Percentiles rank a stretch among this genome's conserved stretches.
phyloP scores from a whole-genome alignment of 768 basidiomycete species.

The Polyporus arcularius region DNA sequence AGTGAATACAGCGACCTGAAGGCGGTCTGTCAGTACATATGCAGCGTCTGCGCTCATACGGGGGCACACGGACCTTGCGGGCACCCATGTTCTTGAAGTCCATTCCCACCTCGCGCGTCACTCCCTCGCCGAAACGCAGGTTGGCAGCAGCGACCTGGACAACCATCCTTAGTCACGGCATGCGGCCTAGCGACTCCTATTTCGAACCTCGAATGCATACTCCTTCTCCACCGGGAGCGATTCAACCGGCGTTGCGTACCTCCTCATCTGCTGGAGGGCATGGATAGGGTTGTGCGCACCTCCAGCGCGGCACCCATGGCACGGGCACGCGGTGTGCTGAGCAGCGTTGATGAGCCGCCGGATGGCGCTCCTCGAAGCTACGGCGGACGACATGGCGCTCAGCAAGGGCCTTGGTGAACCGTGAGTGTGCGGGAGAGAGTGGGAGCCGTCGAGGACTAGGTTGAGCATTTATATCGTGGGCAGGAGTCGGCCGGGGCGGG shows the following conservation, averaged over 20 bases:
- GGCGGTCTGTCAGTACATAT: neutral
- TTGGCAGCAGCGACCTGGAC: conserved; percentile 81
- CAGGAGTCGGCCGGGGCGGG: conserved; percentile 12
- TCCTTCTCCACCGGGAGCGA: conserved; percentile 63
- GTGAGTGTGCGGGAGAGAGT: conserved; percentile 7
- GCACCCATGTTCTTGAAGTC: conserved; percentile 94
- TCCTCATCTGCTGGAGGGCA: conserved; percentile 64
- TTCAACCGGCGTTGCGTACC: conserved; percentile 77
- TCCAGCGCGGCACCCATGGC: conserved; percentile 63
- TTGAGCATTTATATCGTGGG: conserved; percentile 20
- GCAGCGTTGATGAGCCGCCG: conserved; percentile 74
- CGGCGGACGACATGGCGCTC: conserved; percentile 27
- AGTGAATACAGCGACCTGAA: conserved; percentile 90
- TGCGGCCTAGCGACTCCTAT: neutral
- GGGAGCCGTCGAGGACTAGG: neutral
- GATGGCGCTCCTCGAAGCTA: conserved; percentile 61
- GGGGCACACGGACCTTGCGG: conserved; percentile 57
- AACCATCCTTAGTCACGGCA: neutral
- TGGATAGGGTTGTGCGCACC: conserved; percentile 42
- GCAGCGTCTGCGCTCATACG: neutral
- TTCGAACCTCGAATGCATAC: conserved; percentile 82
- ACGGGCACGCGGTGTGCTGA: conserved; percentile 76
- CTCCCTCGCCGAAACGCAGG: conserved; percentile 87
- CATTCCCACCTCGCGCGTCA: conserved; percentile 89
- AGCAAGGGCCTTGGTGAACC: conserved; percentile 5